A percentile compares a stretch with the other conserved stretches of the same genome.
Conservation (phyloP, 176 grass and related monocot species). For the Hordeum marinum region DNA sequence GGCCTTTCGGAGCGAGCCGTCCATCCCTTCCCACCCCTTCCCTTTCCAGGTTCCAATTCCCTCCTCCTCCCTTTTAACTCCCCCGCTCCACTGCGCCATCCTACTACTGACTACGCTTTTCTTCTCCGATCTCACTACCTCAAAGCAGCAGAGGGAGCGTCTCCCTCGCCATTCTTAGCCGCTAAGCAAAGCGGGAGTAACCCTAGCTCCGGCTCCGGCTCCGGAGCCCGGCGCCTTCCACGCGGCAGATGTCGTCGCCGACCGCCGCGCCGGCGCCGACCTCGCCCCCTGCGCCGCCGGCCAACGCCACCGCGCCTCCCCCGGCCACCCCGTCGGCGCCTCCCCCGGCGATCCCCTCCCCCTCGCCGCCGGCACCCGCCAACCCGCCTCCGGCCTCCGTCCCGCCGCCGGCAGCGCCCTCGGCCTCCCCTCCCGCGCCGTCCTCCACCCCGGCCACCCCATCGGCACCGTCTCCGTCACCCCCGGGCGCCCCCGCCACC, state of each 20-base stretch:
- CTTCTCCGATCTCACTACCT: background rate
- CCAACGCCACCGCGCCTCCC: background rate
- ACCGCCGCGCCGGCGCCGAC: constrained; percentile 45
- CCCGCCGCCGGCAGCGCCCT: background rate
- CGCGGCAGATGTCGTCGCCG: constrained; percentile 42
- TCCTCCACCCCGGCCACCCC: constrained; percentile 2
- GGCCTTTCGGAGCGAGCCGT: constrained; percentile 1
- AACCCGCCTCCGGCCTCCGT: background rate
- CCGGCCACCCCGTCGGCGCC: background rate
- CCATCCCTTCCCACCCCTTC: no score
- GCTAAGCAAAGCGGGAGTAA: constrained; percentile 8
- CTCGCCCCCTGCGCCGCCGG: background rate
- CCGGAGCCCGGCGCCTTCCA: background rate
- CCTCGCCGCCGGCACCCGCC: background rate
- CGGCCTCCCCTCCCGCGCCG: constrained; percentile 25
- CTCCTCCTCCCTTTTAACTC: background rate
- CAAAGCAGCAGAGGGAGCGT: background rate
- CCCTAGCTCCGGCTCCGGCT: background rate
- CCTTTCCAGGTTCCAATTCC: background rate
- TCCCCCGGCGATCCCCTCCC: background rate
- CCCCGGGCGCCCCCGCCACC: background rate
- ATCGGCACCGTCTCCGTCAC: background rate
- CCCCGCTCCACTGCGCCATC: background rate
- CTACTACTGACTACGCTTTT: background rate
- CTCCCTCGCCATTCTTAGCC: background rate